These are phyloP conservation scores for Cyclostephanos tholiformis DNA, from an alignment of 108 stramenopile species.

Conservation along the genomic window DNA sequence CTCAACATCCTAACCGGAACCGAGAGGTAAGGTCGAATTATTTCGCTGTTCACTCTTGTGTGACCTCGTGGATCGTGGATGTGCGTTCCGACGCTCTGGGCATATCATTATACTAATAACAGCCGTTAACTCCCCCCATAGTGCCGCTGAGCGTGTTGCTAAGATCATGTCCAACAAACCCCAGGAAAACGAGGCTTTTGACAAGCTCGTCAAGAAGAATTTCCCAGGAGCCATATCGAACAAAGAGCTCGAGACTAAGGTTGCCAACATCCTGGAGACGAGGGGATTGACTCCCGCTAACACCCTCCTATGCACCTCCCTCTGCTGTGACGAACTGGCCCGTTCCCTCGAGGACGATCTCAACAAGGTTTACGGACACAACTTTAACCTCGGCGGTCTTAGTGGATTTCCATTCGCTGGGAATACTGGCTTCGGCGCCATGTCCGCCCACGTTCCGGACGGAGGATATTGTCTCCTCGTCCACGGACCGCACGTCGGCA, in stretches of 20 bases:
- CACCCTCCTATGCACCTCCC: conserved; percentile 50
- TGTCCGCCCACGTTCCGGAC: conserved; percentile 72
- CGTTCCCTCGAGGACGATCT: conserved; percentile 53
- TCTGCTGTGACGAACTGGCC: conserved; percentile 60
- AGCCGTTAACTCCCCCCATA: neutral
- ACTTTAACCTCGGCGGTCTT: conserved; percentile 71
- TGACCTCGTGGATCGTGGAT: neutral
- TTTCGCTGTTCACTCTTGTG: neutral
- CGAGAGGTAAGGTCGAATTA: neutral
- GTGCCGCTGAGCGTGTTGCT: neutral
- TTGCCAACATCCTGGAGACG: conserved; percentile 14
- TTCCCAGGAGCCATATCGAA: conserved; percentile 59
- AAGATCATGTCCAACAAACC: neutral
- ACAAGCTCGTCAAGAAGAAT: conserved; percentile 9
- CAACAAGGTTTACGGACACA: conserved; percentile 43
- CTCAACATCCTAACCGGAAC: neutral
- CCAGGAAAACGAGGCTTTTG: conserved; percentile 1
- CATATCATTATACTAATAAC: neutral
- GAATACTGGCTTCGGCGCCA: conserved; percentile 69
- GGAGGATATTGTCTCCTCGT: conserved; percentile 62
- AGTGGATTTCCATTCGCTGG: conserved; percentile 73
- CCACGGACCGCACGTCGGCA: conserved; percentile 74
- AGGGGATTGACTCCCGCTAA: conserved; percentile 40
- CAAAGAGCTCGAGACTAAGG: conserved; percentile 34
- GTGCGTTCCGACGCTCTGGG: neutral